phyloP scores from a whole-genome alignment of 176 grass and related monocot genomes.

The Musa schizocarpa region DNA sequence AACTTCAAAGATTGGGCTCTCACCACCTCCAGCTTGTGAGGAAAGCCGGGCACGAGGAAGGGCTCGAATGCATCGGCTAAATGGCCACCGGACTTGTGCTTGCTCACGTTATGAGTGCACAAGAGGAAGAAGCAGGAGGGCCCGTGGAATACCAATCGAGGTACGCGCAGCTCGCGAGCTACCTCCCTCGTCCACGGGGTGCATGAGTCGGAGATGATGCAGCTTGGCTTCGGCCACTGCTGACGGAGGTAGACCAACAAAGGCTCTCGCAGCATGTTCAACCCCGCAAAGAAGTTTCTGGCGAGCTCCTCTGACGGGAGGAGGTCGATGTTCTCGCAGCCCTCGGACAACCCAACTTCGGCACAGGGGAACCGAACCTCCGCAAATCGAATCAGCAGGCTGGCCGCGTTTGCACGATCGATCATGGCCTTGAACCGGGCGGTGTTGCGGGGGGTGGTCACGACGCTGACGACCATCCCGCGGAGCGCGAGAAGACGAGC shows the following conservation, averaged over 20 bases:
- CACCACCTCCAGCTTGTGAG: constrained; percentile 18
- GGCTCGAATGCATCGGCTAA: constrained; percentile 20
- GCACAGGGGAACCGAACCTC: constrained; percentile 16
- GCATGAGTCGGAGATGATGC: constrained; percentile 21
- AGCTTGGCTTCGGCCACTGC: constrained; percentile 13
- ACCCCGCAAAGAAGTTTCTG: constrained; percentile 7
- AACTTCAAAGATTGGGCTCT: background rate
- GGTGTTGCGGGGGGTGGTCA: constrained; percentile 26
- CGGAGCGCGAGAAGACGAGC: constrained; percentile 23
- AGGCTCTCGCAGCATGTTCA: constrained; percentile 17
- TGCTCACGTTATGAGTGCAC: background rate
- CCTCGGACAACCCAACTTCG: constrained; percentile 12
- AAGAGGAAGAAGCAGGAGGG: constrained; percentile 17
- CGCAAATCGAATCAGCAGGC: constrained; percentile 8
- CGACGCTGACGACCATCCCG: constrained; percentile 18
- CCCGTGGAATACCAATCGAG: constrained; percentile 14
- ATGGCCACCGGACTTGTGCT: constrained; percentile 5
- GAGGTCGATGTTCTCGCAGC: constrained; percentile 20
- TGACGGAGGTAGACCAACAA: constrained; percentile 20
- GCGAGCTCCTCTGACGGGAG: background rate
- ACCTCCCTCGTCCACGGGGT: constrained; percentile 18
- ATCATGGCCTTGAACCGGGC: constrained; percentile 20
- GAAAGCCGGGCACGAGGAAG: constrained; percentile 23
- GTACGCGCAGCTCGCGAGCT: constrained; percentile 20
- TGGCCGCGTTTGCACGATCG: constrained; percentile 19